These are phyloP conservation scores for Pseudogymnoascus sp. DNA, from an alignment of 2,329 filamentous ascomycete species.

Conservation along the genomic window DNA sequence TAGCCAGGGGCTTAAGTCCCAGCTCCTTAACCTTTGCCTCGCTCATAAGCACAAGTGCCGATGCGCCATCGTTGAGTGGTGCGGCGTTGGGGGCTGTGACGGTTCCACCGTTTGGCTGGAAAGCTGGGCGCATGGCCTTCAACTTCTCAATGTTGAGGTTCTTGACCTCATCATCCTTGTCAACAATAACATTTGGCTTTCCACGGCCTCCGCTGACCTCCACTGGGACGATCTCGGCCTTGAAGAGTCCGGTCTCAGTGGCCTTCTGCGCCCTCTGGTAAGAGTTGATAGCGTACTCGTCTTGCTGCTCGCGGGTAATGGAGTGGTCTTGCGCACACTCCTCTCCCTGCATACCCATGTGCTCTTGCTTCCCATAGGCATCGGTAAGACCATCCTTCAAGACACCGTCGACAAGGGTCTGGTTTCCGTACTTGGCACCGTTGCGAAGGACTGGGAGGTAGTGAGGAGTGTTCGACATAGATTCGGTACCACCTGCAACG, in stretches of 20 bases:
- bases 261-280: slow-evolving; percentile 92
- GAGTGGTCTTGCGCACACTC: slow-evolving; percentile 81
- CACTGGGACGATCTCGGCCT: slow-evolving; percentile 79
- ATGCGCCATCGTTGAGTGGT: slow-evolving; percentile 89
- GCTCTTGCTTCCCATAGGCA: slow-evolving; percentile 83
- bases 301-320: slow-evolving; percentile 78
- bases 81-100: slow-evolving; percentile 96
- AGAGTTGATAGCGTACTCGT: slow-evolving; percentile 89
- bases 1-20: slow-evolving; percentile 82
- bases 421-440: slow-evolving; percentile 91
- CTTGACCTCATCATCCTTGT: slow-evolving; percentile 91
- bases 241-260: slow-evolving; percentile 73
- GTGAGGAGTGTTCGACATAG: slow-evolving; percentile 97
- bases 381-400: slow-evolving; percentile 93
- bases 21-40: slow-evolving; percentile 92
- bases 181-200: slow-evolving; percentile 75
- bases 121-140: slow-evolving; percentile 75
- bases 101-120: slow-evolving; percentile 72
- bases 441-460: slow-evolving; percentile 83
- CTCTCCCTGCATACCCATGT: slow-evolving; percentile 92
- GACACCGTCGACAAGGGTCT: slow-evolving; percentile 81
- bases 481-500: slow-evolving; percentile 91
- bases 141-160: slow-evolving; percentile 84
- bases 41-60: slow-evolving; percentile 86
- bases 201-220: slow-evolving; percentile 82